Base-by-base conservation (phyloP, 164 flowering plant genomes). In the Tetracentron sinense region DNA sequence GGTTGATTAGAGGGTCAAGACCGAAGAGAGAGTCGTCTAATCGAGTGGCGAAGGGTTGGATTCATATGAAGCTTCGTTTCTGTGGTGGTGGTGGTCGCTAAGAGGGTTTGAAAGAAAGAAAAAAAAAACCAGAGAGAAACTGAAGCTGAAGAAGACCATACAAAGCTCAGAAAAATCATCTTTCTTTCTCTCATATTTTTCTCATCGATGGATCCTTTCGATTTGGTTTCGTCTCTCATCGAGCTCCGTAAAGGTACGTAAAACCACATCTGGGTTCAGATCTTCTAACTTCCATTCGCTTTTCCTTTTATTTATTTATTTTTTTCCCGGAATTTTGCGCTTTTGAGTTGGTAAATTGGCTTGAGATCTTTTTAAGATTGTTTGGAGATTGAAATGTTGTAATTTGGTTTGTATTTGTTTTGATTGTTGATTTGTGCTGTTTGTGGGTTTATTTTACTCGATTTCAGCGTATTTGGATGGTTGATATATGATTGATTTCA, bases 31-130 rank as follows among this genome's bases (percentile, higher is more conserved):
- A 35, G 58, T 53, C 47, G 56, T 58, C 69, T 31, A 70, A 70
- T 64, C 69, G 74, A 65, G 74, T 70, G 74, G 69, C 55, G 65
- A 70, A 48, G 42, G 69, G 74, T 61, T 59, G 61, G 65, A 2
- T 53, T 65, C 57, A 28, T 49, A 60, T 35, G 61, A 35, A 65
- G 60, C 52, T 63, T 53, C 56, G 3, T 56, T 62, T 69, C 20
- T 69, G 65, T 60, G 65, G 69, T 65, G 61, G 61, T 65, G 44
- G 64, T 70, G 50, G 67, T 58, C 62, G 56, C 59, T 31, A 52
- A 7, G 63, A 69, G 68, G 54, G 59, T 58, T 63, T 69, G 54
- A 49, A 57, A 49, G 14, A 28, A 38, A 26, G 20, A 33, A 42
- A 31, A 51, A 15, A 2, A 53, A 56, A 0, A 54, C 23, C 25